Conservation (phyloP, 805 yeast species). For the Metschnikowia santaceciliae region DNA sequence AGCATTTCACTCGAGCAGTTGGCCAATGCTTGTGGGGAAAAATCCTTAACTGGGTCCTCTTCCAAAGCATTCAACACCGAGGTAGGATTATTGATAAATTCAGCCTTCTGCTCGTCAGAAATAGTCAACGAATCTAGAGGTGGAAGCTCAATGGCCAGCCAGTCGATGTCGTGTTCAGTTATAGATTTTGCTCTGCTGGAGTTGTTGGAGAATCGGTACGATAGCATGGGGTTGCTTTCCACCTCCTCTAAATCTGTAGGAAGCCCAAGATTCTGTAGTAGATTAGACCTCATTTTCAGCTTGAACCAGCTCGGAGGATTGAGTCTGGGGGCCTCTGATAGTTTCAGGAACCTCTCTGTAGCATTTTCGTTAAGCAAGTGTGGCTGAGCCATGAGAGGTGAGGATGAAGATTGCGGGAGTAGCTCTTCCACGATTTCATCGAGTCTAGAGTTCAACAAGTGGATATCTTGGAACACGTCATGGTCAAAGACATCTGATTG, state of each 20-base stretch:
- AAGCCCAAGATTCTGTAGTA: conserved; percentile 62
- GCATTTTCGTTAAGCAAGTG: conserved; percentile 32
- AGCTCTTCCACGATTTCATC: conserved; percentile 10
- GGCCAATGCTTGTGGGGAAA: conserved; percentile 25
- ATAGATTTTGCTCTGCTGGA: conserved; percentile 19
- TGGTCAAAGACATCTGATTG: neutral
- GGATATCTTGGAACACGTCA: conserved; percentile 1
- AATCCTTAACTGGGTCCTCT: conserved; percentile 31
- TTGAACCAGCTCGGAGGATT: conserved; percentile 67
- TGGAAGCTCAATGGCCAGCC: conserved; percentile 36
- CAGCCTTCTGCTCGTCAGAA: conserved; percentile 23
- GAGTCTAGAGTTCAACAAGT: conserved; percentile 4
- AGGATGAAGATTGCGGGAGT: conserved; percentile 5
- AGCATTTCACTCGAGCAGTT: conserved; percentile 23
- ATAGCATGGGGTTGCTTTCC: conserved; percentile 4
- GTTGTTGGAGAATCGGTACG: neutral
- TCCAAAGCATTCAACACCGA: conserved; percentile 30
- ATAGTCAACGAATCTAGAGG: conserved; percentile 30
- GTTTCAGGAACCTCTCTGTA: conserved; percentile 38
- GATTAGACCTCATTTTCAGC: conserved; percentile 59
- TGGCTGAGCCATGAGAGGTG: neutral
- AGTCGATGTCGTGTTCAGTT: conserved; percentile 29
- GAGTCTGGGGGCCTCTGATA: conserved; percentile 46
- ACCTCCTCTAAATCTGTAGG: conserved; percentile 68
- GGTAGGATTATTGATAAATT: conserved; percentile 23